These are phyloP conservation scores for Trichosanthes cucumerina DNA, from an alignment of 306 rosid species.

Conservation along the genomic window DNA sequence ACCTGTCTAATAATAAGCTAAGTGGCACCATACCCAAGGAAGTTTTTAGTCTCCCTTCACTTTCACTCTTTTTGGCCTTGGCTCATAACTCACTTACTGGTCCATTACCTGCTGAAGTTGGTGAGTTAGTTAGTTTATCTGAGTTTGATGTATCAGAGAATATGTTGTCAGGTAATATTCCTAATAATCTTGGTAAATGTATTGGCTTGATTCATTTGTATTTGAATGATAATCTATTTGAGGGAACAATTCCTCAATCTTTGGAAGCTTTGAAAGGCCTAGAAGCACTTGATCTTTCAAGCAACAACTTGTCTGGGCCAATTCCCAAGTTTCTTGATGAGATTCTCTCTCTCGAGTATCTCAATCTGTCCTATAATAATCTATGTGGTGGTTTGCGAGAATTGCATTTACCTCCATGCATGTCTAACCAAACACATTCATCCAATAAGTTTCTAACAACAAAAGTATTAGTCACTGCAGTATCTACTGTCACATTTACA, in stretches of 20 bases:
- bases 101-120: conserved; percentile 20
- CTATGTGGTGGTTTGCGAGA: neutral
- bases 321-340: too few relatives aligned
- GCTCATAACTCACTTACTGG: conserved; percentile 23
- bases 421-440: neutral
- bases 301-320: conserved; percentile 20
- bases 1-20: conserved; percentile 16
- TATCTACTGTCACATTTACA: neutral
- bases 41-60: conserved; percentile 16
- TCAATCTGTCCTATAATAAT: neutral
- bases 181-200: conserved; percentile 11
- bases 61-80: conserved; percentile 14
- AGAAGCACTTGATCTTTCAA: conserved; percentile 15
- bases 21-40: conserved; percentile 25
- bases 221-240: conserved; percentile 19
- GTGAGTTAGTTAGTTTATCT: neutral
- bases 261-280: conserved; percentile 10
- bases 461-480: neutral
- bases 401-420: conserved; percentile 7
- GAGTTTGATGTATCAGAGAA: conserved; percentile 21
- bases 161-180: conserved; percentile 21
- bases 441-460: conserved; percentile 2
- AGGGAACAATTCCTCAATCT: conserved; percentile 20
- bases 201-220: neutral
- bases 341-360: too few relatives aligned